Conservation (phyloP, 768 basidiomycete species). For the Kwoniella newhampshirensis region DNA sequence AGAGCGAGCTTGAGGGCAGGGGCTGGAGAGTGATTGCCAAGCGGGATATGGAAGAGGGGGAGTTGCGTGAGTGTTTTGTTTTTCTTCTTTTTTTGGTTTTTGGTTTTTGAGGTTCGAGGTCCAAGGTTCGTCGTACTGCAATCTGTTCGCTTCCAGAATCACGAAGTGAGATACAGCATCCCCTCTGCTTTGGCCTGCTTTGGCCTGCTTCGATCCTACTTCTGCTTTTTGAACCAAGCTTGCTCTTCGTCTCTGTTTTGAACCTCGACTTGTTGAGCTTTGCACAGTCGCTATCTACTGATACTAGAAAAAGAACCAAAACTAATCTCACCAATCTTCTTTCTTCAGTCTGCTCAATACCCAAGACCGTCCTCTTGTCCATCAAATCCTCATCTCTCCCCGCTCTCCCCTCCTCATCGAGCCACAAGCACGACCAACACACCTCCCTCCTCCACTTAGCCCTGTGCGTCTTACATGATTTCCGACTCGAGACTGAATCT, state of each 20-base stretch:
- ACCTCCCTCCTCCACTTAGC: conserved; percentile 45
- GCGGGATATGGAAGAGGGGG: conserved; percentile 19
- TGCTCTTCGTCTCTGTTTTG: no score
- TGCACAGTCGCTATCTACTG: no score
- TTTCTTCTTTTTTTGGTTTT: no score
- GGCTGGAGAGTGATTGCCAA: conserved; percentile 25
- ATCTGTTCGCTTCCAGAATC: background rate
- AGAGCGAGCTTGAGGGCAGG: no score
- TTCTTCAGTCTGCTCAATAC: conserved; percentile 27
- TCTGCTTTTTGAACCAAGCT: no score
- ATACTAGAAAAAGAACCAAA: no score
- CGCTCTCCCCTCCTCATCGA: background rate
- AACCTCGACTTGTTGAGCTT: no score
- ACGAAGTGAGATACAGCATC: background rate
- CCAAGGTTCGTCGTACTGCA: background rate
- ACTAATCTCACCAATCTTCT: background rate
- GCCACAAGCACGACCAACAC: background rate
- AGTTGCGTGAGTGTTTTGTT: conserved; percentile 16
- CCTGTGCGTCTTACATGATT: conserved; percentile 51
- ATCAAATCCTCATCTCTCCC: conserved; percentile 16
- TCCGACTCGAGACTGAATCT: conserved; percentile 42
- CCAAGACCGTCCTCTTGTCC: conserved; percentile 28
- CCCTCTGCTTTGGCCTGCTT: background rate
- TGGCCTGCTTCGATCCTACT: no score
- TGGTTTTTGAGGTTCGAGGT: no score